A percentile compares a stretch with the other conserved stretches of the same genome.
These are phyloP conservation scores for Cinchona pubescens DNA, from an alignment of 257 asterid species.

Conservation along the genomic window DNA sequence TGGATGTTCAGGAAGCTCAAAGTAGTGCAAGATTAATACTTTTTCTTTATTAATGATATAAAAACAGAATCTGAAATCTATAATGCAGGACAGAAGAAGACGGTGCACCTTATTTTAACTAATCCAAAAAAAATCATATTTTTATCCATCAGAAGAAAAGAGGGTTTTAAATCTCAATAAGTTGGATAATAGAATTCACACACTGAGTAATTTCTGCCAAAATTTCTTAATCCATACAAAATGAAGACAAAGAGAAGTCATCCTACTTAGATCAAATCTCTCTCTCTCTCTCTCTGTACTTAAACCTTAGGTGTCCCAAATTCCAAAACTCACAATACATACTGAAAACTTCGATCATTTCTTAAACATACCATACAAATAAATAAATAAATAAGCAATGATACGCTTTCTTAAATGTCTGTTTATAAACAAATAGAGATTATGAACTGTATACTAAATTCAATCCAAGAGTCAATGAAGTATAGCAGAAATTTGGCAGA, in stretches of 20 bases:
- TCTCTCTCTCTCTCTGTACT: background rate
- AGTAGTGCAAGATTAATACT: background rate
- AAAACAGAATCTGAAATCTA: background rate
- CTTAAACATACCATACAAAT: too few relatives aligned
- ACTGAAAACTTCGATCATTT: too few relatives aligned
- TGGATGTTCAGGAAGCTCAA: constrained; percentile 15
- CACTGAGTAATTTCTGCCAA: background rate
- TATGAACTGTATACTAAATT: background rate
- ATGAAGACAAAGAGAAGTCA: background rate
- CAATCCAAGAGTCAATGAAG: background rate
- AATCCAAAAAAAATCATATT: background rate
- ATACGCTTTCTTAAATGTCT: background rate
- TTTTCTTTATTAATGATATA: background rate
- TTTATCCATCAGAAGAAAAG: background rate
- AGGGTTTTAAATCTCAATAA: background rate
- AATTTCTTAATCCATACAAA: background rate
- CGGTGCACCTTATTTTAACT: background rate
- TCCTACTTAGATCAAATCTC: background rate
- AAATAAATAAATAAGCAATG: too few relatives aligned
- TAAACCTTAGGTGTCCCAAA: background rate
- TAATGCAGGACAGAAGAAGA: background rate
- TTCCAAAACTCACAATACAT: background rate
- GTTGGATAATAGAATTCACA: background rate
- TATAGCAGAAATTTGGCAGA: background rate
- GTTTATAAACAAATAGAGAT: background rate